These are phyloP conservation scores for Coemansia sp. DNA, from an alignment of 192 early-diverging fungal genomes.

Conservation along the genomic window DNA sequence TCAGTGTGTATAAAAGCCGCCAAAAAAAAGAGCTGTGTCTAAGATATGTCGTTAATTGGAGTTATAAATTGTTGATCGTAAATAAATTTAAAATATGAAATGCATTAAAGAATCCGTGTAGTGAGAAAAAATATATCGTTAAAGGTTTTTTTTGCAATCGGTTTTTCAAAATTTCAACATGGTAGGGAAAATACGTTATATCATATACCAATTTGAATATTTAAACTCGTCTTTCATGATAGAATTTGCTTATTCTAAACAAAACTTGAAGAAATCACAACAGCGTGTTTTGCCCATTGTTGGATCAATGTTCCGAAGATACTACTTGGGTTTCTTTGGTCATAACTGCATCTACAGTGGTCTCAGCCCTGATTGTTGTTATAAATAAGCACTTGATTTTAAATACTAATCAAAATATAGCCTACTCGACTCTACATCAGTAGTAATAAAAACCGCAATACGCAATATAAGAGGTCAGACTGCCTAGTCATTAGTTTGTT, in stretches of 20 bases:
- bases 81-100: background rate
- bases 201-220: constrained; percentile 1
- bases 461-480: background rate
- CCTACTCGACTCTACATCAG: background rate
- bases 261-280: background rate
- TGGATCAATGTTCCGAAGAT: background rate
- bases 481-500: background rate
- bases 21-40: background rate
- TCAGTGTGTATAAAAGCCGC: background rate
- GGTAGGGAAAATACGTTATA: background rate
- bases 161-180: background rate
- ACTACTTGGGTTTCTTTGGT: background rate
- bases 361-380: constrained; percentile 2
- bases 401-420: background rate
- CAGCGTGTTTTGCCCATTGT: background rate
- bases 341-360: background rate
- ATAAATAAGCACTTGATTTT: constrained; percentile 8
- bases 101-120: background rate
- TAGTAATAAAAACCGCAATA: background rate
- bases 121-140: background rate
- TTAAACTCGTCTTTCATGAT: background rate
- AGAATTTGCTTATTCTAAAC: background rate
- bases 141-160: background rate
- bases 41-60: too few relatives aligned
- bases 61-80: background rate